phyloP scores from a whole-genome alignment of 345 rosid genomes.

The Citrus maxima region DNA sequence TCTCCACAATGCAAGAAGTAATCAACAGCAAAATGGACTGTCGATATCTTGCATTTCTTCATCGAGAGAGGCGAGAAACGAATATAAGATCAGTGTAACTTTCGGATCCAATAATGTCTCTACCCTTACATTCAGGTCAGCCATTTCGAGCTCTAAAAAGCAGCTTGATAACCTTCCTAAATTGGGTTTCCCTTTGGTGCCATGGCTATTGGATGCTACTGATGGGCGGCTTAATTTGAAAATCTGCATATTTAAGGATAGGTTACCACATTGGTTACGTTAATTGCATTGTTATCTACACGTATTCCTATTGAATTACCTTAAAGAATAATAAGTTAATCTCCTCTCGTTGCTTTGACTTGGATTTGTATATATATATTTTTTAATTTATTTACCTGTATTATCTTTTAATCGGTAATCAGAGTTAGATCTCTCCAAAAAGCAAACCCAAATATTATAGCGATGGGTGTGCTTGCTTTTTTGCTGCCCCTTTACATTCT shows the following conservation, averaged over 20 bases:
- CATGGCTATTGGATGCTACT: not conserved
- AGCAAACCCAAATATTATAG: too few species aligned
- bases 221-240: not conserved
- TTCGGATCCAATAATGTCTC: not conserved
- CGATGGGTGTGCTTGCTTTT: too few species aligned
- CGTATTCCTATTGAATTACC: too few species aligned
- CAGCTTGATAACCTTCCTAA: not conserved
- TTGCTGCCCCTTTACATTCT: too few species aligned
- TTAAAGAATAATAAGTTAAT: too few species aligned
- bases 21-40: slow-evolving; percentile 17
- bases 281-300: not conserved
- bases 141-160: not conserved
- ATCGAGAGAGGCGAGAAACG: slow-evolving; percentile 3
- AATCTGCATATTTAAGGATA: not conserved
- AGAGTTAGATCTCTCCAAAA: too few species aligned
- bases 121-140: not conserved
- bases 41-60: slow-evolving; percentile 27
- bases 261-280: not conserved
- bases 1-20: slow-evolving; percentile 7
- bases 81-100: not conserved
- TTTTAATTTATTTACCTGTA: too few species aligned
- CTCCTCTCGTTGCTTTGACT: too few species aligned
- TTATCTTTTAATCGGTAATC: too few species aligned
- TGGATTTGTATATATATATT: too few species aligned
- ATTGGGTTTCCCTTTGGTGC: not conserved